phyloP scores from a whole-genome alignment of 352 stramenopile genomes.

The Pythium oligandrum region DNA sequence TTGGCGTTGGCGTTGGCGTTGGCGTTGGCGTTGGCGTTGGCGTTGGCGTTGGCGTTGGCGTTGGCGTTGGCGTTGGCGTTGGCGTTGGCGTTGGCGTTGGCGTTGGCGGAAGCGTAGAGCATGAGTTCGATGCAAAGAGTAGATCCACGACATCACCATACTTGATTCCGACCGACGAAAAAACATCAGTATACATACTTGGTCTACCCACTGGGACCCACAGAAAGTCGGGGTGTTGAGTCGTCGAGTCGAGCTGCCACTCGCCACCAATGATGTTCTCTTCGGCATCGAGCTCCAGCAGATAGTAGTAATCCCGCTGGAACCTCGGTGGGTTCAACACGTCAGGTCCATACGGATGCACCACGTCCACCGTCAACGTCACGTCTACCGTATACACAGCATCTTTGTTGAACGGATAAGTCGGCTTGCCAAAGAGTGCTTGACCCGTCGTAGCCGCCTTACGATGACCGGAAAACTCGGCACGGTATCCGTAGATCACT shows the following conservation, averaged over 20 bases:
- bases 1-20: neutral
- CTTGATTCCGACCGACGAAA: constrained; percentile 2
- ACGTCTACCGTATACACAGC: no score
- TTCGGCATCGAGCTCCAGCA: constrained; percentile 53
- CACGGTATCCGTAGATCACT: neutral
- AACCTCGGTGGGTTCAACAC: constrained; percentile 40
- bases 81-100: constrained; percentile 2
- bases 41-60: neutral
- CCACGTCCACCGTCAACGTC: constrained; percentile 27
- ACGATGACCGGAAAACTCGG: no score
- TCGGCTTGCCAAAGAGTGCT: no score
- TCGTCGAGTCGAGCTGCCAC: constrained; percentile 47
- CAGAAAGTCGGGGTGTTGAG: constrained; percentile 59
- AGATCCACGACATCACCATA: constrained; percentile 8
- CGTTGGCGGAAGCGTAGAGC: neutral
- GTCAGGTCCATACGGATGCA: constrained; percentile 31
- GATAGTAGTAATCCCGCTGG: constrained; percentile 59
- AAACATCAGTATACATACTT: constrained; percentile 1
- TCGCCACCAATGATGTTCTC: constrained; percentile 66
- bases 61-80: neutral
- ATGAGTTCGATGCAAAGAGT: constrained; percentile 4
- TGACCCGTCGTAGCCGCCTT: no score
- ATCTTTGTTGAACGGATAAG: no score
- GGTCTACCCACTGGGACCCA: constrained; percentile 23
- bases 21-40: constrained; percentile 3